These are phyloP conservation scores for Trametes sp. DNA, from an alignment of 1,284 basidiomycete species.

Conservation along the genomic window DNA sequence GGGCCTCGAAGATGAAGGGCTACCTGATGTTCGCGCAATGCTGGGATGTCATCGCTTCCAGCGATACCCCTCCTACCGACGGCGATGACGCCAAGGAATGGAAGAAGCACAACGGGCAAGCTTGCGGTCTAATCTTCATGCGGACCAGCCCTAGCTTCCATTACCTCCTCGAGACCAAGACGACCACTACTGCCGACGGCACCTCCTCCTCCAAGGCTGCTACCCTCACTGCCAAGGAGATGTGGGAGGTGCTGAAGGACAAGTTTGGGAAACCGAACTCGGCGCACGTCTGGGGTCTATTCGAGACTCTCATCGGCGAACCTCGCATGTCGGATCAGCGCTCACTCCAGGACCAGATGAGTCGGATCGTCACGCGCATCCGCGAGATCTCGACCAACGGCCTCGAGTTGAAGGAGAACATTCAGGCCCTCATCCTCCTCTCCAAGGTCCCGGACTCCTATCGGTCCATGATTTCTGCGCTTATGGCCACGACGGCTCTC, in stretches of 20 bases:
- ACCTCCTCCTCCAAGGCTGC: no score
- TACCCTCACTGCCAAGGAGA: background rate
- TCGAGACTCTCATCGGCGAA: background rate
- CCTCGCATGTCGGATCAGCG: conserved; percentile 3
- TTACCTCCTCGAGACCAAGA: background rate
- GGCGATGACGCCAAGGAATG: background rate
- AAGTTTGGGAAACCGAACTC: conserved; percentile 7
- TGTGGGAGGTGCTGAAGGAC: conserved; percentile 1
- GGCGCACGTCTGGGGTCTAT: background rate
- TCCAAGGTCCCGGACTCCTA: background rate
- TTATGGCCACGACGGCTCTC: background rate
- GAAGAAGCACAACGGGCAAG: conserved; percentile 3
- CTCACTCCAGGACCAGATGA: background rate
- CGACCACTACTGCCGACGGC: background rate
- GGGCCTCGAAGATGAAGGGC: conserved; percentile 2
- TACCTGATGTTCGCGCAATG: background rate
- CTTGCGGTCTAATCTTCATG: conserved; percentile 3
- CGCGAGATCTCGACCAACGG: background rate
- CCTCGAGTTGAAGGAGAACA: background rate
- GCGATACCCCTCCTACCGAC: background rate
- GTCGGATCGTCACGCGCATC: background rate
- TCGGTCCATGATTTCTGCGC: background rate
- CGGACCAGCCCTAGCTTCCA: background rate
- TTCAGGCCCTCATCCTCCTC: background rate
- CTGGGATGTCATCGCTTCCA: background rate